Conservation (phyloP, 2,329 filamentous ascomycete genomes). For the Aspergillus aculeatinus region DNA sequence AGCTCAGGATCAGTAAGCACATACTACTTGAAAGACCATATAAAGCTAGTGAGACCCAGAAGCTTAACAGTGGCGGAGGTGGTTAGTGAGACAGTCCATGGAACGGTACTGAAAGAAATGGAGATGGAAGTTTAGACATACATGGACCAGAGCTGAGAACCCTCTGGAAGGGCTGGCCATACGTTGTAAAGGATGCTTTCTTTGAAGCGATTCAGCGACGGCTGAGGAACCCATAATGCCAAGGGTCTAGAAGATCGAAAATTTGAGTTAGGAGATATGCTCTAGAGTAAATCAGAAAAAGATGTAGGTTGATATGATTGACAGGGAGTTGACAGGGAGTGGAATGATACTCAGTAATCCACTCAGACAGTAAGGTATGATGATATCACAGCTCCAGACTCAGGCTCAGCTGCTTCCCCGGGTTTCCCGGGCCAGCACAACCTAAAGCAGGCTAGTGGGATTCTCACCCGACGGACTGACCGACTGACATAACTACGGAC, state of each 20-base stretch:
- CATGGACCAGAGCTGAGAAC: conserved; percentile 46
- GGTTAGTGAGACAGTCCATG: conserved; percentile 18
- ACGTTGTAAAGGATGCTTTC: conserved; percentile 45
- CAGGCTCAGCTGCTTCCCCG: neutral
- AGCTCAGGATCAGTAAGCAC: conserved; percentile 14
- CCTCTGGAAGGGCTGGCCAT: conserved; percentile 44
- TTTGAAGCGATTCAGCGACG: conserved; percentile 20
- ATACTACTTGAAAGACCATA: conserved; percentile 48
- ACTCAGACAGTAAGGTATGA: neutral
- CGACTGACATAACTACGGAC: too few species aligned
- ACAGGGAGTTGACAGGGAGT: too few species aligned
- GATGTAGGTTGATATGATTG: too few species aligned
- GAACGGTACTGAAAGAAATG: neutral
- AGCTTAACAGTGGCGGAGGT: conserved; percentile 24
- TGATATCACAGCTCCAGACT: neutral
- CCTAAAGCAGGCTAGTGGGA: neutral
- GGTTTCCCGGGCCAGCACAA: neutral
- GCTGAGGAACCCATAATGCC: conserved; percentile 6
- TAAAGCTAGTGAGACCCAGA: conserved; percentile 43
- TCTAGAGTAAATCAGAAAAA: neutral
- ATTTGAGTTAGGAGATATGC: neutral
- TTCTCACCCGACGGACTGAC: neutral
- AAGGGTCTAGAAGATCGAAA: neutral
- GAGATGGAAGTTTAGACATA: conserved; percentile 21
- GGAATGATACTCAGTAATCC: too few species aligned